Evolutionary conservation across 495 filamentous ascomycete species (phyloP).

Genomic region (Penicillium macrosclerotiorum): DNA sequence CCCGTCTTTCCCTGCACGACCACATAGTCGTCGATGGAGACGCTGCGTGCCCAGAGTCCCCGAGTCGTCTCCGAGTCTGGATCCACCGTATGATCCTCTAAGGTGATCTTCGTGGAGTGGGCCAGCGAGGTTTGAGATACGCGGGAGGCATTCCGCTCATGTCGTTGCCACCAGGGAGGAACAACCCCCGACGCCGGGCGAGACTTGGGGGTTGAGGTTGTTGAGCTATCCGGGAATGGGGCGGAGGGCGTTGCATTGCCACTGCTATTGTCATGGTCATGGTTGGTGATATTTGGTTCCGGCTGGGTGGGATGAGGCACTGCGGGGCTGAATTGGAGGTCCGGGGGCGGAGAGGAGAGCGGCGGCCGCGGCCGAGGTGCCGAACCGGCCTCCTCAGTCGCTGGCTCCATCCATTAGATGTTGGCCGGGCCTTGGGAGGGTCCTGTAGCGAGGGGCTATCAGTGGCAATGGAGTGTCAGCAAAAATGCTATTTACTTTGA

Average conservation of each 20-base stretch:
- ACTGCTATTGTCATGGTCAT: conserved; percentile 4
- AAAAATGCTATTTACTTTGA: no score
- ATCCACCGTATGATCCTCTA: conserved; percentile 71
- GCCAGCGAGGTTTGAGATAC: conserved; percentile 45
- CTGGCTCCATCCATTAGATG: conserved; percentile 52
- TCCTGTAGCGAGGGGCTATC: background rate
- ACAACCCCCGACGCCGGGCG: conserved; percentile 41
- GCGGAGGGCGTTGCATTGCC: conserved; percentile 4
- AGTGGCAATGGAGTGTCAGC: background rate
- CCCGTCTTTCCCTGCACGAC: conserved; percentile 62
- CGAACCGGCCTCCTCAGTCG: conserved; percentile 41
- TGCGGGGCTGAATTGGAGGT: background rate
- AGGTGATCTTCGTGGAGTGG: conserved; percentile 48
- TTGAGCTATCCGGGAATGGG: conserved; percentile 3
- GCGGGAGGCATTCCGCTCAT: conserved; percentile 39
- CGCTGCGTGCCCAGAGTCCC: conserved; percentile 65
- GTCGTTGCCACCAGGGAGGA: conserved; percentile 53
- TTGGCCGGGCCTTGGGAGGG: background rate
- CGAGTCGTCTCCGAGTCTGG: conserved; percentile 56
- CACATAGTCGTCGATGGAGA: conserved; percentile 64
- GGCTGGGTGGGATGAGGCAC: background rate
- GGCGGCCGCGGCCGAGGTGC: conserved; percentile 29
- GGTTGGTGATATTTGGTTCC: background rate
- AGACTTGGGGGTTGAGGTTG: conserved; percentile 22
- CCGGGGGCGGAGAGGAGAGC: conserved; percentile 22